Conservation (phyloP, 352 stramenopile genomes). For the Phytopythium ostracodes region DNA sequence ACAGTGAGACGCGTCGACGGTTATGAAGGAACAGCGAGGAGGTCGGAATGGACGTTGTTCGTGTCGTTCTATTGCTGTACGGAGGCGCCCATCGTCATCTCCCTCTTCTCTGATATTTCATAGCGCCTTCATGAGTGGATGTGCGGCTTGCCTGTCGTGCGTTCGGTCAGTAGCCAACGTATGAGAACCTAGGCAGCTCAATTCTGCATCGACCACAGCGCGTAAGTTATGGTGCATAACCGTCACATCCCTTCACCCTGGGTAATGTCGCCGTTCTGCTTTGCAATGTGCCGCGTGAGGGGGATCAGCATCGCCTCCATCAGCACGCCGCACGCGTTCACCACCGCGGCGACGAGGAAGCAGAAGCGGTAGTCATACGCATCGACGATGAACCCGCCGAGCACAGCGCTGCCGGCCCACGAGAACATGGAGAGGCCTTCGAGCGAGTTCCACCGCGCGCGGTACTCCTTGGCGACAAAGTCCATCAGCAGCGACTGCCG, state of each 20-base stretch:
- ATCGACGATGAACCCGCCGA: conserved; percentile 60
- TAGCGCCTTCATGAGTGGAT: too few species aligned
- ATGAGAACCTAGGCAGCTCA: too few species aligned
- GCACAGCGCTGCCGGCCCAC: conserved; percentile 58
- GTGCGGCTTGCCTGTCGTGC: too few species aligned
- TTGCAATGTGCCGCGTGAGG: conserved; percentile 30
- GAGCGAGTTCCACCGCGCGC: conserved; percentile 68
- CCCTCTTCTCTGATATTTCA: too few species aligned
- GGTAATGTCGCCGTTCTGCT: not conserved
- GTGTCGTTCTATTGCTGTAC: too few species aligned
- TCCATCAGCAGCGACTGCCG: conserved; percentile 74
- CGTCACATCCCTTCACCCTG: not conserved
- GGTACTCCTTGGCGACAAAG: conserved; percentile 53
- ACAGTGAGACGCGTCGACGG: not conserved
- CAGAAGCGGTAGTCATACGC: conserved; percentile 59
- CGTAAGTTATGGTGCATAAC: not conserved
- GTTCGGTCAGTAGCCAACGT: too few species aligned
- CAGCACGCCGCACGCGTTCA: conserved; percentile 40
- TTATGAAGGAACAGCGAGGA: not conserved
- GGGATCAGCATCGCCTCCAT: conserved; percentile 58
- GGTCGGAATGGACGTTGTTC: too few species aligned
- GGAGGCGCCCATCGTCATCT: too few species aligned
- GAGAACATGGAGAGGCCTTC: conserved; percentile 59
- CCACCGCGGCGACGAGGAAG: conserved; percentile 44
- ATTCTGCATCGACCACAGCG: not conserved